Base-by-base conservation (phyloP, 225 moss, liverwort and hornwort genomes). In the Physcomitrium patens region DNA sequence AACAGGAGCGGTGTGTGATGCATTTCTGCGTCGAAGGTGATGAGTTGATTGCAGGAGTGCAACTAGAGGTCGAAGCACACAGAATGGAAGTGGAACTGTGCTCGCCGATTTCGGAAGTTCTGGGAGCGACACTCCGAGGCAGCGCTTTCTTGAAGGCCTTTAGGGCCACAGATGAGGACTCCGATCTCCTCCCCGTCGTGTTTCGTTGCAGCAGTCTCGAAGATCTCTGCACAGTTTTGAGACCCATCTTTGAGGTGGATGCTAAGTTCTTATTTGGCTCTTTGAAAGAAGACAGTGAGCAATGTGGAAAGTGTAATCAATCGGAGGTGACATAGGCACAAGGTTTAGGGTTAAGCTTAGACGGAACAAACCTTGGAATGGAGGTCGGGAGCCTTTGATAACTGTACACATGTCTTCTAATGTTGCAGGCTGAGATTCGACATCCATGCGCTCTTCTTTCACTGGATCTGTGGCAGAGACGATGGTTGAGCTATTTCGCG, bases 71-170 rank as follows among this genome's bases (percentile, higher is more conserved):
- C 83, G 72, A 90, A 90, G 79, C 83, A 86, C 68, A 86, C 83
- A 18, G 85, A 85, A 42, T 90, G 81, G 56, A 83, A 90, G 74
- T 90, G 90, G 54, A 88, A 82, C 27, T 83, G 85, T 13, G 75
- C 75, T 76, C 78, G 76, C 52, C 81, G 72, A 11, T 80, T 77
- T 60, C 70, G 80, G 61, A 89, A 80, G 77, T 86, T 90, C 44
- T 67, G 83, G n/a, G 78, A 80, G 46, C 90, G 87, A 70, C 85
- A 85, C 60, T 79, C 81, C 3, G 71, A 24, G 43, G 90, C 90
- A 20, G 88, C 79, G 58, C 81, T 86, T 71, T 88, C 88, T 65
- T 82, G 79, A 15, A 90, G 79, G 54, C 81, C 70, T 52, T 77
- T 77, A 20, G 90, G 77, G 11, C 88, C 90, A 48, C 79, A 88